Evolutionary conservation across 75 land plant species (phyloP).

Genomic region (Cunninghamia lanceolata): DNA sequence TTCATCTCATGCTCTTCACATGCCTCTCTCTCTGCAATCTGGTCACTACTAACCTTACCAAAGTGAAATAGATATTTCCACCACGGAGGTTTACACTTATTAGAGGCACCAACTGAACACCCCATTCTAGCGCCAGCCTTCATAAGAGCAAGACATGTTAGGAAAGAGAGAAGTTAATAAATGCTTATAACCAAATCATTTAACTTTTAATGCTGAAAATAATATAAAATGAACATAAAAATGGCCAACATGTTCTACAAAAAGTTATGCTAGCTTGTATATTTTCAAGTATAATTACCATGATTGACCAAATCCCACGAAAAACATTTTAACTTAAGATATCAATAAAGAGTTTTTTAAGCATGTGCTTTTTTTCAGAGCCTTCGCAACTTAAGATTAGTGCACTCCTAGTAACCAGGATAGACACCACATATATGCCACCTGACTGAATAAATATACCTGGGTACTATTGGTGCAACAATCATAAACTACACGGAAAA

Average conservation of each 20-base stretch:
- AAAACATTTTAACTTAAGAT: background rate
- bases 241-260: background rate
- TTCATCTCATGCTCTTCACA: conserved; percentile 86
- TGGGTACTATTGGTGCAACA: background rate
- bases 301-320: background rate
- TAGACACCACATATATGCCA: background rate
- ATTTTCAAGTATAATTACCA: background rate
- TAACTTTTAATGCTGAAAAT: background rate
- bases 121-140: conserved; percentile 69
- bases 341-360: background rate
- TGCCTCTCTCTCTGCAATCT: conserved; percentile 39
- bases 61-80: conserved; percentile 41
- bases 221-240: background rate
- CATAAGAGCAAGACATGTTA: background rate
- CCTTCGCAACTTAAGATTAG: background rate
- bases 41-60: conserved; percentile 10
- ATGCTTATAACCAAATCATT: background rate
- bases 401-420: conserved; percentile 1
- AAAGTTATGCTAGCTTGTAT: background rate
- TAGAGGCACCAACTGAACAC: conserved; percentile 69
- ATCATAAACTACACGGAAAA: background rate
- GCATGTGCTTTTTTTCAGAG: background rate
- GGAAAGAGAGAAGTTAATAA: background rate
- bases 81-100: conserved; percentile 75
- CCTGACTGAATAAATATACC: background rate